phyloP scores from a whole-genome alignment of 2,329 filamentous ascomycete genomes.

The Penicillium sp. region DNA sequence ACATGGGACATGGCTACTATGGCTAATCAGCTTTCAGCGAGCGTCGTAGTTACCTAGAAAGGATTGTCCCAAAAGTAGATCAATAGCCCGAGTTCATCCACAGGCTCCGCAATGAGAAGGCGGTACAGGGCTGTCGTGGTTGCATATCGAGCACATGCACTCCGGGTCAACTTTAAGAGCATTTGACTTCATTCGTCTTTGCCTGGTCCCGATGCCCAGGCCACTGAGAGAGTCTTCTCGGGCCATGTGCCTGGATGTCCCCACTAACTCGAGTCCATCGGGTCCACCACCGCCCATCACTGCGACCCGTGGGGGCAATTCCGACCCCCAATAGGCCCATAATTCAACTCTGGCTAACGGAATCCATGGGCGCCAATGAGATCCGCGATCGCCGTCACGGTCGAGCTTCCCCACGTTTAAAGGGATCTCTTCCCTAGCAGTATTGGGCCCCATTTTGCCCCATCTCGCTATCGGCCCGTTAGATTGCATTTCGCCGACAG shows the following conservation, averaged over 20 bases:
- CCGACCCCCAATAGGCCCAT: conserved; percentile 6
- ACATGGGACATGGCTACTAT: background rate
- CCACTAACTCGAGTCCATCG: background rate
- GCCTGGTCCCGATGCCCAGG: conserved; percentile 2
- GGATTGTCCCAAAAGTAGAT: background rate
- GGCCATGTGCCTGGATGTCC: conserved; percentile 12
- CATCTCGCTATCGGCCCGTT: background rate
- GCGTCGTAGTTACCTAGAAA: background rate
- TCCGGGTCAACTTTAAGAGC: conserved; percentile 21
- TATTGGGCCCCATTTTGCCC: background rate
- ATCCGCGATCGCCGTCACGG: conserved; percentile 11
- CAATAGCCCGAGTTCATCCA: background rate
- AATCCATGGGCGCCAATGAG: conserved; percentile 16
- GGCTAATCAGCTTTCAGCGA: background rate
- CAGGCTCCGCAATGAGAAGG: background rate
- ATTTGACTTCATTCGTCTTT: conserved; percentile 19
- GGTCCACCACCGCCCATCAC: conserved; percentile 1
- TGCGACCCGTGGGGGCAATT: conserved; percentile 14
- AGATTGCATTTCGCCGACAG: background rate
- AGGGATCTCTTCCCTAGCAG: background rate
- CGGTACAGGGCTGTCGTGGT: background rate
- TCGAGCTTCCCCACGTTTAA: conserved; percentile 14
- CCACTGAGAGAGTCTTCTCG: conserved; percentile 14
- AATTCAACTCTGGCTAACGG: background rate
- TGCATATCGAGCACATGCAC: background rate